A percentile compares a stretch with the other conserved stretches of the same genome.
Conservation (phyloP, 208 protist genomes). For the Trypanosoma theileri region DNA sequence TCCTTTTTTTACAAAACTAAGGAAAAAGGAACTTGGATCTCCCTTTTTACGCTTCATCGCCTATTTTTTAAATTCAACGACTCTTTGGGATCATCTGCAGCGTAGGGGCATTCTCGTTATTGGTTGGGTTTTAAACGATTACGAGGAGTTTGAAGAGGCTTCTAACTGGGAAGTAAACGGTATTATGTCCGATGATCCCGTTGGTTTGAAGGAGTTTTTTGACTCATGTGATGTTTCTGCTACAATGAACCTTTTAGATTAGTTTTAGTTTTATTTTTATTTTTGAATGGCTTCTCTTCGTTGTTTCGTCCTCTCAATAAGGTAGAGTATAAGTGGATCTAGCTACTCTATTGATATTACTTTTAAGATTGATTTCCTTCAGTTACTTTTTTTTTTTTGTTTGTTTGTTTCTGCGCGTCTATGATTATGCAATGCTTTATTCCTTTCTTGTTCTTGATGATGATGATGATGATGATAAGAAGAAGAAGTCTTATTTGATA, state of each 20-base stretch:
- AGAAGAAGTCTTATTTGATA: too few relatives aligned
- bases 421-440: too few relatives aligned
- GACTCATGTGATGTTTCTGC: conserved; percentile 9
- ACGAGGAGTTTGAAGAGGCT: conserved; percentile 55
- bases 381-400: too few relatives aligned
- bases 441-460: too few relatives aligned
- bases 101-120: conserved; percentile 65
- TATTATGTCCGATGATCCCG: conserved; percentile 73
- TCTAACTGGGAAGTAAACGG: conserved; percentile 60
- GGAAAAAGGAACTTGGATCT: conserved; percentile 26
- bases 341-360: too few relatives aligned
- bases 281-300: conserved; percentile 8
- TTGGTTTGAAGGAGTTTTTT: conserved; percentile 30
- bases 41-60: conserved; percentile 27
- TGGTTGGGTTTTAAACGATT: conserved; percentile 78
- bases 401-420: too few relatives aligned
- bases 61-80: conserved; percentile 55
- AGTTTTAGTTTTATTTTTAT: conserved; percentile 23
- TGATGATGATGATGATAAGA: too few relatives aligned
- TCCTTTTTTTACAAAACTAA: conserved; percentile 56
- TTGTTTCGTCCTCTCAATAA: conserved; percentile 10
- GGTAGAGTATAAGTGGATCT: too few relatives aligned
- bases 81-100: conserved; percentile 74
- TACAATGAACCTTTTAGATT: conserved; percentile 29
- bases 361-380: background rate